A percentile compares a stretch with the other conserved stretches of the same genome.
phyloP scores from a whole-genome alignment of 208 protist genomes.

The Porcisia hertigi region DNA sequence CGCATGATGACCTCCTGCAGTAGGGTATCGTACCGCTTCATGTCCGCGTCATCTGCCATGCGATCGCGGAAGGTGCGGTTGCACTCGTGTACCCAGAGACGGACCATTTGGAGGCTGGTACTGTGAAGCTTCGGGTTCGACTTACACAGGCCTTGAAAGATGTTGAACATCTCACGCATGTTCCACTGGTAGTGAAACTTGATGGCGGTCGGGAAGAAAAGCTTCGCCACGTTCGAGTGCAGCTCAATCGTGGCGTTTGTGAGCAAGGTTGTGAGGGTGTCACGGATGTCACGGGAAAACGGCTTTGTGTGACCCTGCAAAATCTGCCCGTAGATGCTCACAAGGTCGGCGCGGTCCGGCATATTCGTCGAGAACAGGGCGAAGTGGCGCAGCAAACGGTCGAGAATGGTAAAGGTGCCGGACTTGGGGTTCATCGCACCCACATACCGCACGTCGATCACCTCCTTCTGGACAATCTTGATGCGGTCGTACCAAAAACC shows the following conservation, averaged over 20 bases:
- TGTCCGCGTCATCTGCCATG: slow-evolving; percentile 91
- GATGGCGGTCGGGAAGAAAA: slow-evolving; percentile 97
- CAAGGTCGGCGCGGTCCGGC: slow-evolving; percentile 89
- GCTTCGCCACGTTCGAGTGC: slow-evolving; percentile 87
- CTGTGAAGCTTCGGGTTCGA: slow-evolving; percentile 88
- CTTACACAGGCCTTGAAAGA: slow-evolving; percentile 95
- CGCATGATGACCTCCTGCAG: slow-evolving; percentile 84
- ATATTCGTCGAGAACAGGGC: slow-evolving; percentile 96
- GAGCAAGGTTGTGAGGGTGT: slow-evolving; percentile 83
- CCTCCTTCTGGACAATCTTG: slow-evolving; percentile 95
- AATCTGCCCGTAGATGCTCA: slow-evolving; percentile 96
- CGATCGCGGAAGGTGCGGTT: slow-evolving; percentile 97
- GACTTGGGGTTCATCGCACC: slow-evolving; percentile 98
- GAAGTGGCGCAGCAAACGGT: slow-evolving; percentile 97
- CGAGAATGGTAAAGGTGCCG: slow-evolving; percentile 97
- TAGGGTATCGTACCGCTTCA: slow-evolving; percentile 89
- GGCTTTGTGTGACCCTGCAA: slow-evolving; percentile 90
- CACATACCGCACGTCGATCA: slow-evolving; percentile 96
- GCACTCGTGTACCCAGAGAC: slow-evolving; percentile 97
- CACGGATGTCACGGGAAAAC: slow-evolving; percentile 88
- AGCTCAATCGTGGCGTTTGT: slow-evolving; percentile 94
- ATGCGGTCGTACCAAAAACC: slow-evolving; percentile 98
- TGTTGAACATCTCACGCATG: slow-evolving; percentile 97
- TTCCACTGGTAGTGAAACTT: slow-evolving; percentile 99
- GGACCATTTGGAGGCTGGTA: slow-evolving; percentile 77